These are phyloP conservation scores for Melocanna baccifera DNA, from an alignment of 176 grass and related monocot genomes.

Conservation along the genomic window DNA sequence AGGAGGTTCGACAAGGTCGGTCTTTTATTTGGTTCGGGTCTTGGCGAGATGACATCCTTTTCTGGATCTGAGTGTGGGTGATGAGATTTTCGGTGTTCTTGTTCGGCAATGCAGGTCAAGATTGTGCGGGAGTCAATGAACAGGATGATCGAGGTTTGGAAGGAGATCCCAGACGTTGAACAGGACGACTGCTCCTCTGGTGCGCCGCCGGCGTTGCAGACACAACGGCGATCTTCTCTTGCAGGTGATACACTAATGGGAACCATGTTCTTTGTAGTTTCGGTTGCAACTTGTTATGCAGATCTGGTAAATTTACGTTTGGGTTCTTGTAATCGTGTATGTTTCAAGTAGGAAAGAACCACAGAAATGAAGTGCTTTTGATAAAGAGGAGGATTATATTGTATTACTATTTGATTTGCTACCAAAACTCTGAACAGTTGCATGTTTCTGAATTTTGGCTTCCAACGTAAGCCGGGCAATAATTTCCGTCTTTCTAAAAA, in stretches of 20 bases:
- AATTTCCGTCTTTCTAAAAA: not conserved
- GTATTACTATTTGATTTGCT: not conserved
- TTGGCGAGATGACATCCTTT: not conserved
- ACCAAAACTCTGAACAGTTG: not conserved
- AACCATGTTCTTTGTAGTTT: slow-evolving; percentile 30
- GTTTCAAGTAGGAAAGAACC: not conserved
- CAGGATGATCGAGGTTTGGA: slow-evolving; percentile 88
- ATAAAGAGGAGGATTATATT: slow-evolving; percentile 13
- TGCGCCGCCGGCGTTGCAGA: slow-evolving; percentile 15
- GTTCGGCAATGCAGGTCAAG: slow-evolving; percentile 79
- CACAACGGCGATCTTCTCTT: slow-evolving; percentile 52
- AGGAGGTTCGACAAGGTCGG: slow-evolving; percentile 88
- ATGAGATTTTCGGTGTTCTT: not conserved
- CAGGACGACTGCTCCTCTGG: slow-evolving; percentile 48
- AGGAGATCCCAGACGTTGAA: slow-evolving; percentile 68
- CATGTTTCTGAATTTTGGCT: too few species aligned
- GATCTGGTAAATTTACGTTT: slow-evolving; percentile 38
- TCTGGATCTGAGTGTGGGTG: slow-evolving; percentile 12
- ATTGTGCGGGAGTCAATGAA: slow-evolving; percentile 91
- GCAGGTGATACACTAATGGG: slow-evolving; percentile 45
- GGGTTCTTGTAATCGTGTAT: slow-evolving; percentile 8
- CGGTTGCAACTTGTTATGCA: slow-evolving; percentile 10
- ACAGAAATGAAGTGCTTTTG: not conserved
- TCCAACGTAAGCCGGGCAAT: too few species aligned
- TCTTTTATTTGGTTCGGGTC: not conserved